Percentiles rank a stretch among this genome's conserved stretches.
Evolutionary conservation across 208 protist species (phyloP).

Genomic region (Leishmania turanica): DNA sequence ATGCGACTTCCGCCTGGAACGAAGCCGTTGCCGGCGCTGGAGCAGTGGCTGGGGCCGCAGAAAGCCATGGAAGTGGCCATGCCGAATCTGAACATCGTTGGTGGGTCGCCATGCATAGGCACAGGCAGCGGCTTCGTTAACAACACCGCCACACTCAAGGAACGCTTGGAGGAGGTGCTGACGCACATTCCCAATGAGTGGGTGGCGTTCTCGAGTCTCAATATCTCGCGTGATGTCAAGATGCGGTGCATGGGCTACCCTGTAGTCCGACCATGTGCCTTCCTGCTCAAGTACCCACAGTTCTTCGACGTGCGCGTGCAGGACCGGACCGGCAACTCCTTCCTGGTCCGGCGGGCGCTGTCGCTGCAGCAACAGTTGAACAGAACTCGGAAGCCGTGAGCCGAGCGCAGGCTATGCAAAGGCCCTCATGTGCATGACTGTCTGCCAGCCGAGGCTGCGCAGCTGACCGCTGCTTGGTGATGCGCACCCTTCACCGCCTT

Average conservation of each 20-base stretch:
- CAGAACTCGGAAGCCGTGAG: not conserved
- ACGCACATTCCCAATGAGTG: constrained; percentile 75
- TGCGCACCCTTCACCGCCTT: not conserved
- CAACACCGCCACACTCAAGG: constrained; percentile 3
- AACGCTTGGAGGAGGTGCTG: constrained; percentile 49
- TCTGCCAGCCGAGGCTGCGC: not conserved
- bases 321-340: constrained; percentile 18
- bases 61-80: not conserved
- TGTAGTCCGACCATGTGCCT: constrained; percentile 25
- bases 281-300: constrained; percentile 58
- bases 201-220: constrained; percentile 35
- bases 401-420: not conserved
- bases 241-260: constrained; percentile 68
- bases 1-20: constrained; percentile 7
- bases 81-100: not conserved
- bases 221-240: constrained; percentile 57
- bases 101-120: not conserved
- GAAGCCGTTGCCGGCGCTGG: constrained; percentile 22
- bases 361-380: constrained; percentile 38
- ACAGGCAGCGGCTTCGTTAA: constrained; percentile 17
- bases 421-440: not conserved
- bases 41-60: constrained; percentile 10
- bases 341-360: constrained; percentile 55
- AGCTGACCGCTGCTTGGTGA: no score
- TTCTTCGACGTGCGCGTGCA: constrained; percentile 69